Conservation (phyloP, 2,329 filamentous ascomycete genomes). For the Microcera coccophila region DNA sequence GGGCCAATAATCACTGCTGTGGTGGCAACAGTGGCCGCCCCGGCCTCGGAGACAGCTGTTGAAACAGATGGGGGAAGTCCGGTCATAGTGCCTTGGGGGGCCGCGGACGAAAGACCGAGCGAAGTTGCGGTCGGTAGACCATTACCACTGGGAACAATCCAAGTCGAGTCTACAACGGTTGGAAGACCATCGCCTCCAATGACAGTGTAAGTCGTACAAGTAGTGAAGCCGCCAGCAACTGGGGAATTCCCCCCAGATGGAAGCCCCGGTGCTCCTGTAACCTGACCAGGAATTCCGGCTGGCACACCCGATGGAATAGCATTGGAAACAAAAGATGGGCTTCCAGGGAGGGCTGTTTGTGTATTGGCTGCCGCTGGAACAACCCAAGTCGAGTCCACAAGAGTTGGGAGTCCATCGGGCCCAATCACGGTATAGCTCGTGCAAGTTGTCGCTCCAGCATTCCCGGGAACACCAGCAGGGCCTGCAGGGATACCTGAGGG, state of each 20-base stretch:
- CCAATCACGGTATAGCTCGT: conserved; percentile 21
- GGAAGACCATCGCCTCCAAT: conserved; percentile 28
- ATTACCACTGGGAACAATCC: conserved; percentile 23
- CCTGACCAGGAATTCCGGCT: conserved; percentile 21
- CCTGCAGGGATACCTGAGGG: not conserved
- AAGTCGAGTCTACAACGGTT: conserved; percentile 31
- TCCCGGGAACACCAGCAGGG: not conserved
- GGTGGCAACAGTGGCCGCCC: conserved; percentile 26
- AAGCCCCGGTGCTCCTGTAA: conserved; percentile 11
- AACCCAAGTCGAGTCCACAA: conserved; percentile 32
- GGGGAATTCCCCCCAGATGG: conserved; percentile 6
- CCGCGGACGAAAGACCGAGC: conserved; percentile 14
- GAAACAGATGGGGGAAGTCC: conserved; percentile 6
- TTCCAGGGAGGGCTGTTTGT: conserved; percentile 14
- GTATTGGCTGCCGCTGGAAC: conserved; percentile 21
- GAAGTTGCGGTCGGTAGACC: conserved; percentile 17
- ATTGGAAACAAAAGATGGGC: conserved; percentile 10
- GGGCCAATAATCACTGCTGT: conserved; percentile 31
- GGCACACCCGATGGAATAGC: conserved; percentile 18
- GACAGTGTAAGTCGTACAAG: conserved; percentile 30
- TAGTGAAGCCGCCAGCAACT: conserved; percentile 17
- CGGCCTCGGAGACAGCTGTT: conserved; percentile 10
- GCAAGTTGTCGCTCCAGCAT: conserved; percentile 15
- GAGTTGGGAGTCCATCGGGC: conserved; percentile 22
- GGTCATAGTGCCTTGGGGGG: conserved; percentile 9